Evolutionary conservation across 257 asterid genomes (phyloP), one percentile per base, ranked within the genome.

Genomic region (Henckelia pumila): DNA sequence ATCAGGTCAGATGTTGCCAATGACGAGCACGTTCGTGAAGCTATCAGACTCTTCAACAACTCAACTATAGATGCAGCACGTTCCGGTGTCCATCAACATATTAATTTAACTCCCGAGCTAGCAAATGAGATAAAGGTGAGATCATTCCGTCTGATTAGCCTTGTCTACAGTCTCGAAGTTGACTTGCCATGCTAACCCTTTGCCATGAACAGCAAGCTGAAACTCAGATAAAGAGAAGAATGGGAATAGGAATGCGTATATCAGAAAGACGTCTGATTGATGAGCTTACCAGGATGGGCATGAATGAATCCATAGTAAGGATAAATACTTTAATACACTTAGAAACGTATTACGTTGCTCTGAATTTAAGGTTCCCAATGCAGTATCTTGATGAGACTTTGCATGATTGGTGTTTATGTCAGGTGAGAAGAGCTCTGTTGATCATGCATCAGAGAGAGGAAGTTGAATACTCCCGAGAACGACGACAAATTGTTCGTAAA

Each of bases 391-490:
- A 69, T 60, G 60, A 30, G 3, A 20, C 16, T 30, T 14, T 63
- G 73, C 68, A 69, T 66, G 14, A 67, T 60, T 63, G 62, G 25
- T 76, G 61, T 62, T 29, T 50, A 19, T 72, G 61, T 11, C 95
- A 94, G 96, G 84, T 94, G 55, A 81, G 97, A 76, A 91, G 99
- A 79, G 99, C 99, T 63, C 56, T 94, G 78, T 8, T 94, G 73
- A 78, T 94, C 52, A 94, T 94, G 99, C 96, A 88, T 74, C 97
- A 94, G 70, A 78, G 99, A 70, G 99, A 91, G 13, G 99, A 94
- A 79, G 99, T 94, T 5, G 99, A 94, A 69, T 91, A 91, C 85
- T 86, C 79, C 64, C 80, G 96, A 57, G 99, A 91, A 72, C 75
- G 97, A 64, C 79, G 96, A 35, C 73, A 86, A 4, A 81, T 94